Conservation (phyloP, 176 grass and related monocot genomes). For the Avena sativa region DNA sequence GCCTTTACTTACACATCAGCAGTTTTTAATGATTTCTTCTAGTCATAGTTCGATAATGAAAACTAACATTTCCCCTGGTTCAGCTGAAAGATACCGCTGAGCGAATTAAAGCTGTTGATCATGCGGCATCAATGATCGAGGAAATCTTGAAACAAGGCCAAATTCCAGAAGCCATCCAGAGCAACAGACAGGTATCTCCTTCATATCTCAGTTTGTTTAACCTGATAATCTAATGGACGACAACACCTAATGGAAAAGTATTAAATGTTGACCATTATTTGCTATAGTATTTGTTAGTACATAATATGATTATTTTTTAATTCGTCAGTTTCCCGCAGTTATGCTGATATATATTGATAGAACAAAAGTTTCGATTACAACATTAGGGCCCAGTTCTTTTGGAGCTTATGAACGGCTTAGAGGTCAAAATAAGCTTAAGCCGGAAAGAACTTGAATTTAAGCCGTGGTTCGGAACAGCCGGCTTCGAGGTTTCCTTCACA, state of each 20-base stretch:
- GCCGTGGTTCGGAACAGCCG: too few species aligned
- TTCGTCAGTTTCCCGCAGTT: background rate
- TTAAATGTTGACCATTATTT: background rate
- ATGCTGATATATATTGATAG: background rate
- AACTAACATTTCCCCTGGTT: conserved; percentile 25
- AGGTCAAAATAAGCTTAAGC: too few species aligned
- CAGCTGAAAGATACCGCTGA: conserved; percentile 88
- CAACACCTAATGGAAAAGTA: background rate
- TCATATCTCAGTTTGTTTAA: conserved; percentile 29
- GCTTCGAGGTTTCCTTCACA: too few species aligned
- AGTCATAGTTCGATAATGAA: conserved; percentile 31
- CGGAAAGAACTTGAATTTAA: too few species aligned
- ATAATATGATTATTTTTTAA: background rate
- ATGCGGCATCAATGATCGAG: conserved; percentile 80
- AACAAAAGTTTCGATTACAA: background rate
- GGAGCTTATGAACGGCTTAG: too few species aligned
- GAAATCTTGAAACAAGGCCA: conserved; percentile 84
- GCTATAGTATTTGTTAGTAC: background rate
- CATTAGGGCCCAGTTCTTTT: too few species aligned
- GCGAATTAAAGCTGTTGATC: conserved; percentile 91
- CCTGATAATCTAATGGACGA: conserved; percentile 11
- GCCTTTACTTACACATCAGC: background rate
- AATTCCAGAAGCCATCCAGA: conserved; percentile 37
- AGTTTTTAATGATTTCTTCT: background rate
- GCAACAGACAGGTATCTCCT: conserved; percentile 53